phyloP scores from a whole-genome alignment of 2,329 filamentous ascomycete genomes.

The Aspergillus phoenicis region DNA sequence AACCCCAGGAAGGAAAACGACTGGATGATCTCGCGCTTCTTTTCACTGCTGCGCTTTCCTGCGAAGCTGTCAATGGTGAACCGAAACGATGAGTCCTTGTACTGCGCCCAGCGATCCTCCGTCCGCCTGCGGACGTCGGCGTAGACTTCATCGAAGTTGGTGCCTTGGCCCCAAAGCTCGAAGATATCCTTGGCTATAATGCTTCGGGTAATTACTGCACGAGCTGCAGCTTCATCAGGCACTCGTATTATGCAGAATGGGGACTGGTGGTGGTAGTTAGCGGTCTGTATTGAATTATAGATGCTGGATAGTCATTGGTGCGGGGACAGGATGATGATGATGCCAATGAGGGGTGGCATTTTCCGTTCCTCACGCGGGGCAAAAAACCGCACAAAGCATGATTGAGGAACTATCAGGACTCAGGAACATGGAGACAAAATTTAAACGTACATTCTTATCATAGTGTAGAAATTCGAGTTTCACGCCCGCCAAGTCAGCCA shows the following conservation, averaged over 20 bases:
- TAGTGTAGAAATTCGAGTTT: conserved; percentile 76
- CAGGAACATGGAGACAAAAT: neutral
- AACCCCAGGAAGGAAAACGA: conserved; percentile 78
- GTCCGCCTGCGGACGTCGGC: conserved; percentile 62
- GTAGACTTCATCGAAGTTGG: conserved; percentile 69
- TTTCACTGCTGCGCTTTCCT: conserved; percentile 64
- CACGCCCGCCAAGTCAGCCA: conserved; percentile 70
- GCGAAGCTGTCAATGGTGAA: conserved; percentile 84
- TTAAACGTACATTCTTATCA: conserved; percentile 65
- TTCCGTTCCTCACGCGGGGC: neutral
- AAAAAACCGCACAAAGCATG: neutral
- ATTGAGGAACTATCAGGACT: neutral
- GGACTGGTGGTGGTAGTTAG: conserved; percentile 58
- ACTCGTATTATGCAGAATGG: conserved; percentile 82
- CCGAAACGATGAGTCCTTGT: conserved; percentile 71
- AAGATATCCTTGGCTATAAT: conserved; percentile 82
- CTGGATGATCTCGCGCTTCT: conserved; percentile 77
- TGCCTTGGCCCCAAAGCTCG: conserved; percentile 81
- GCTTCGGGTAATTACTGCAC: conserved; percentile 69
- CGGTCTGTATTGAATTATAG: neutral
- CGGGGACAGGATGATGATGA: neutral
- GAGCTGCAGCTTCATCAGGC: conserved; percentile 65
- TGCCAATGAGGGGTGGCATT: too few relatives aligned
- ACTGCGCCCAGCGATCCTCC: conserved; percentile 66
- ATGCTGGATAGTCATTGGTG: neutral